Evolutionary conservation across 2,329 filamentous ascomycete species (phyloP).

Genomic region (Ascochyta lentis): DNA sequence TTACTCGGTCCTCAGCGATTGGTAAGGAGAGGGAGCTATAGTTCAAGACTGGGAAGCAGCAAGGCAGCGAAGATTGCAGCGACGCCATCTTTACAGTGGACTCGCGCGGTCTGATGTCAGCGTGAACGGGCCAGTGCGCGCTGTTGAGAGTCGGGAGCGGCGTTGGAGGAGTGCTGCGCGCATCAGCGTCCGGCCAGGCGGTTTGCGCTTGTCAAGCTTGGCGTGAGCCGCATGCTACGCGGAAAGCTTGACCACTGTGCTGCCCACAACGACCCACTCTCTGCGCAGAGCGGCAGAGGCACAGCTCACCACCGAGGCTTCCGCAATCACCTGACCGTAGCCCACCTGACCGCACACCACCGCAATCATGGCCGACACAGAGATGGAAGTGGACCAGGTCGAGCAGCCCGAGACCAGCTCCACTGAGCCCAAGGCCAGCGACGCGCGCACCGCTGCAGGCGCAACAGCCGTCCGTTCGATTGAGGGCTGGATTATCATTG

Average conservation of each 20-base stretch:
- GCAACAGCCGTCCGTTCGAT: constrained; percentile 85
- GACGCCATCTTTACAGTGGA: background rate
- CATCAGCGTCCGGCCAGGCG: background rate
- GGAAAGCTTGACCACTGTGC: constrained; percentile 17
- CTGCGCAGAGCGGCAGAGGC: background rate
- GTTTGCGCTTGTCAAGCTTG: background rate
- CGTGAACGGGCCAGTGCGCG: background rate
- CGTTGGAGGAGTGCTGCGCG: background rate
- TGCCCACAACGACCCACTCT: constrained; percentile 16
- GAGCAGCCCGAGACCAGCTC: constrained; percentile 42
- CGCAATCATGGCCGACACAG: constrained; percentile 52
- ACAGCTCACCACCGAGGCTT: constrained; percentile 4
- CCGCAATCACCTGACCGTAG: constrained; percentile 5
- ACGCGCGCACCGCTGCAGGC: constrained; percentile 75
- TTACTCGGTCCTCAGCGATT: background rate
- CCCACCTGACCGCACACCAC: no score
- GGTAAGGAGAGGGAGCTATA: background rate
- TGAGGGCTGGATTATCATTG: constrained; percentile 87
- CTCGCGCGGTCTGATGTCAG: constrained; percentile 4
- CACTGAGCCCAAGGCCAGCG: constrained; percentile 60
- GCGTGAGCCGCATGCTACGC: constrained; percentile 11
- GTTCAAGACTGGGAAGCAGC: background rate
- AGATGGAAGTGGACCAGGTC: constrained; percentile 55
- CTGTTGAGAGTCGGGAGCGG: constrained; percentile 6
- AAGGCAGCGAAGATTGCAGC: background rate